Base-by-base conservation (phyloP, 257 asterid species). In the Coffea canephora region DNA sequence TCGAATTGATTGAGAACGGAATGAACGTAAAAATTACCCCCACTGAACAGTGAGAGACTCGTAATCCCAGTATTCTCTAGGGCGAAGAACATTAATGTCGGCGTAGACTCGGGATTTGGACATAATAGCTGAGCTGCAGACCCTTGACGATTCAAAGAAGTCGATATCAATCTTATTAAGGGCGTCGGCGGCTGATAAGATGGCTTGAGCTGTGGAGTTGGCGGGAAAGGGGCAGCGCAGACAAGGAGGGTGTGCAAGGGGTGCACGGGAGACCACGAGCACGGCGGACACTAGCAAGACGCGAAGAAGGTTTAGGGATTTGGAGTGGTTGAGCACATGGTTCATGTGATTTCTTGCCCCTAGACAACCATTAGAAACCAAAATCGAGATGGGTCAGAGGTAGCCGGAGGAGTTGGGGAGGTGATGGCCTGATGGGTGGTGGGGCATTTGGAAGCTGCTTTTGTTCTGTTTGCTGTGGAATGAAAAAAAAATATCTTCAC, bases 21-120 rank as follows among this genome's bases (percentile, higher is more conserved):
- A 48, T 21, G 6, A 54, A 14, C 12, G 6, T 46, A 45, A 1
- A 2, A 19, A 15, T 84, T 89, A 91, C 97, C 95, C 95, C 95
- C 97, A 91, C 83, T 88, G 94, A 55, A 90, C 94, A 79, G 89
- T 80, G 81, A 91, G 94, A 81, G 92, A 88, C 71, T 86, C 96
- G 83, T 91, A 93, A 85, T 89, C 94, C 93, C 97, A 93, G 86
- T 93, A 93, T 71, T 93, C 97, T 78, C 85, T 91, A 70, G 97
- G 98, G 45, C 94, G 97, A 80, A 89, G 84, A 77, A 91, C 94
- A 76, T 93, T 93, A 49, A 93, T 87, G 82, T 91, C 98, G 1
- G 97, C 80, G 79, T 93, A 91, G 73, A 93, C 98, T 59, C 93
- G 89, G 54, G 97, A 87, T 84, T 91, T 91, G 64, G 97, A 91